phyloP scores from a whole-genome alignment of 805 yeast genomes.

The Pichia kluyveri region DNA sequence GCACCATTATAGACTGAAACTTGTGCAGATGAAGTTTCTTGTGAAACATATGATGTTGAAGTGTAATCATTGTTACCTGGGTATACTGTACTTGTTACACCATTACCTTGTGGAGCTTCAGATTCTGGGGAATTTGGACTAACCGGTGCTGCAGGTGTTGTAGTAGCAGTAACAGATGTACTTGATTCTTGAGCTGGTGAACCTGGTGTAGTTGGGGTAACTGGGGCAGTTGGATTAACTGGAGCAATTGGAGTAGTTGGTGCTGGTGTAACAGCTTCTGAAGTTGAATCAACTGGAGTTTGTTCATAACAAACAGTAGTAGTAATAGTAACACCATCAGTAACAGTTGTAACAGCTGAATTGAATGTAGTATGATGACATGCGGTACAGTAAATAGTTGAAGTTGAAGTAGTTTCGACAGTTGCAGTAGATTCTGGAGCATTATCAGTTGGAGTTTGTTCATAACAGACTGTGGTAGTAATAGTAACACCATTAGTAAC shows the following conservation, averaged over 20 bases:
- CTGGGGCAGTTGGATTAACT: background rate
- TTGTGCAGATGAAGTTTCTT: background rate
- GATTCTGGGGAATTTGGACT: background rate
- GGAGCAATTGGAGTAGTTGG: background rate
- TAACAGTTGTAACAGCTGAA: background rate
- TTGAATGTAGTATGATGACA: slow-evolving; percentile 1
- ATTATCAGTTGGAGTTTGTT: background rate
- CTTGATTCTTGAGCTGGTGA: background rate
- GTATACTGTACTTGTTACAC: background rate
- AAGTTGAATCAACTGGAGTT: background rate
- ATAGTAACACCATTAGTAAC: slow-evolving; percentile 1
- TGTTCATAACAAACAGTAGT: background rate
- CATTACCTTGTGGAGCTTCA: background rate
- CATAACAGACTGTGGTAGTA: background rate
- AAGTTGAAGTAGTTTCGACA: background rate
- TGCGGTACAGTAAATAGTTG: slow-evolving; percentile 1
- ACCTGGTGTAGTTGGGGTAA: background rate
- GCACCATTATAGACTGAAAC: background rate
- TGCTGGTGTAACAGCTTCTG: background rate
- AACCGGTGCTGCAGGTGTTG: background rate
- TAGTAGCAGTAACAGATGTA: background rate
- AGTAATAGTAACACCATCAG: background rate
- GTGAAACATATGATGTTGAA: background rate
- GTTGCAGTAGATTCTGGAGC: background rate
- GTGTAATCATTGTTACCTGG: background rate